Conservation (phyloP, 2,329 filamentous ascomycete species). For the Fusarium kyushuense region DNA sequence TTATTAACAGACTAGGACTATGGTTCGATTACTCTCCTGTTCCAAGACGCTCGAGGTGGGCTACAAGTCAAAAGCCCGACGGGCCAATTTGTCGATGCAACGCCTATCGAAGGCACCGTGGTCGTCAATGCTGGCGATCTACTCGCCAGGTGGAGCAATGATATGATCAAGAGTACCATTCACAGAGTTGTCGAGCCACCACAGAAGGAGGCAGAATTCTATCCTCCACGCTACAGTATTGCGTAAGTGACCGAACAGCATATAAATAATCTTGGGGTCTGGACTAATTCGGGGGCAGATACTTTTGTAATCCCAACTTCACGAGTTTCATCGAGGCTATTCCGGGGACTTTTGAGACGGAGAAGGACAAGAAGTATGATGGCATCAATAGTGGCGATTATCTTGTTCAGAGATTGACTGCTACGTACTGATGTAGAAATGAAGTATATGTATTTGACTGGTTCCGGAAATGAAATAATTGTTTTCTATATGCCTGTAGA, state of each 20-base stretch:
- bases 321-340: constrained; percentile 81
- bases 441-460: neutral
- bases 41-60: constrained; percentile 69
- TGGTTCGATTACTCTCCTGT: constrained; percentile 71
- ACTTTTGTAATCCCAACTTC: constrained; percentile 91
- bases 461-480: neutral
- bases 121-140: constrained; percentile 92
- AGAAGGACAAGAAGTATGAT: constrained; percentile 81
- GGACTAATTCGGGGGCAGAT: constrained; percentile 57
- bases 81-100: constrained; percentile 84
- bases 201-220: constrained; percentile 63
- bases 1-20: constrained; percentile 59
- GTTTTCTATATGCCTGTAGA: neutral
- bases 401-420: constrained; percentile 79
- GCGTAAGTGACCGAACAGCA: constrained; percentile 66
- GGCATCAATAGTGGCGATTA: constrained; percentile 85
- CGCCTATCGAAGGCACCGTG: constrained; percentile 82
- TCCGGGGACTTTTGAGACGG: constrained; percentile 76
- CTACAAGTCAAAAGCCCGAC: constrained; percentile 75
- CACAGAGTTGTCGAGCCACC: constrained; percentile 92
- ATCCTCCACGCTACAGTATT: constrained; percentile 86
- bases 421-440: constrained; percentile 70
- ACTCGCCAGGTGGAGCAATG: constrained; percentile 89
- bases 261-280: neutral
- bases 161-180: constrained; percentile 88